Conservation (phyloP, 768 basidiomycete species). For the Tylopilus rubrobrunneus region DNA sequence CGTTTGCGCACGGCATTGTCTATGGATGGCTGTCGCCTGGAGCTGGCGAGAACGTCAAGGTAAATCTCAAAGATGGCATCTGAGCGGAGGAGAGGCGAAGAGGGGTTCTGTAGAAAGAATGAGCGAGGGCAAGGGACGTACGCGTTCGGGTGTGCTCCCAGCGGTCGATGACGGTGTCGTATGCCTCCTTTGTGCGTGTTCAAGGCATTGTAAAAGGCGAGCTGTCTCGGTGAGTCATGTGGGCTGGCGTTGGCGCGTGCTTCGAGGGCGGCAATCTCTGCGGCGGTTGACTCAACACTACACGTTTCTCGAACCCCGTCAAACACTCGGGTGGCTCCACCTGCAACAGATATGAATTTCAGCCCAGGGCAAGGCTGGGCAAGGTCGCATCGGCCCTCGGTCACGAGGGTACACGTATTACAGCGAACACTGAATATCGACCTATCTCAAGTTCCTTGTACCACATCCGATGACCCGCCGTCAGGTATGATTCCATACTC, state of each 20-base stretch:
- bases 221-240: constrained; percentile 63
- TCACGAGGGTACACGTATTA: too few relatives aligned
- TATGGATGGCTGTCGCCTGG: constrained; percentile 53
- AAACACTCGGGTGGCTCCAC: neutral
- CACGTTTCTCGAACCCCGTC: neutral
- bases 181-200: constrained; percentile 63
- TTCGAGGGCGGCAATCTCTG: constrained; percentile 69
- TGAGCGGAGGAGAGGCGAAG: constrained; percentile 66
- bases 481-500: neutral
- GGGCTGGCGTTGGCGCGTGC: constrained; percentile 74
- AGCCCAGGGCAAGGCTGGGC: neutral
- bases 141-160: constrained; percentile 86
- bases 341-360: neutral
- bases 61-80: constrained; percentile 76
- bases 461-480: neutral
- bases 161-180: constrained; percentile 67
- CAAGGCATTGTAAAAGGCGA: constrained; percentile 66
- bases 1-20: constrained; percentile 64
- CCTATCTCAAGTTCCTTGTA: too few relatives aligned
- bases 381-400: neutral
- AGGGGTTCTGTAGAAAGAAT: constrained; percentile 46
- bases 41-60: constrained; percentile 59
- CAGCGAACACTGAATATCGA: too few relatives aligned
- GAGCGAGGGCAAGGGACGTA: constrained; percentile 37
- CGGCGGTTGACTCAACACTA: constrained; percentile 40